Conservation (phyloP, 2,329 filamentous ascomycete genomes). For the Cytospora chrysosperma region DNA sequence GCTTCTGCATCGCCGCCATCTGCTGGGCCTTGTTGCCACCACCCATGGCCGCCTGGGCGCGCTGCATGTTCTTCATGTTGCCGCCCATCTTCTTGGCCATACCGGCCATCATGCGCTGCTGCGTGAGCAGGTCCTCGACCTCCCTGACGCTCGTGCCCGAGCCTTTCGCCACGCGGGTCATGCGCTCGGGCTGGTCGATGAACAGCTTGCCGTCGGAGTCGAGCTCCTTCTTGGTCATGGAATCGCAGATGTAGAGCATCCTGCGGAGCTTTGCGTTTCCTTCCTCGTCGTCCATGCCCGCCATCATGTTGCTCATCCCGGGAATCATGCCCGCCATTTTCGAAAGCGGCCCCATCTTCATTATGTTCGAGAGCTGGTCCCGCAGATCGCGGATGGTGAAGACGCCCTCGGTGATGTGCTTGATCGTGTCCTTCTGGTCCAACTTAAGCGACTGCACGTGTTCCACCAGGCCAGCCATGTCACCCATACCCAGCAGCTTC, state of each 20-base stretch:
- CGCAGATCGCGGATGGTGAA: constrained; percentile 93
- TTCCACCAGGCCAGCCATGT: constrained; percentile 92
- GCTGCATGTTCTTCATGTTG: constrained; percentile 96
- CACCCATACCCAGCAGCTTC: constrained; percentile 94
- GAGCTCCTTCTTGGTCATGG: constrained; percentile 94
- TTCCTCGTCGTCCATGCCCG: constrained; percentile 95
- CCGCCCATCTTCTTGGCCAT: constrained; percentile 99
- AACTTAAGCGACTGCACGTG: constrained; percentile 94
- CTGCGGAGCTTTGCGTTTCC: constrained; percentile 90
- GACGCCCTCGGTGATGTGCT: constrained; percentile 95
- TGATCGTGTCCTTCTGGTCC: constrained; percentile 98
- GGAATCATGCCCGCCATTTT: constrained; percentile 99
- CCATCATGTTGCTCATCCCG: constrained; percentile 89
- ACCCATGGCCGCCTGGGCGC: constrained; percentile 85
- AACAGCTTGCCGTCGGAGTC: constrained; percentile 95
- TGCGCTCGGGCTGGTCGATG: constrained; percentile 84
- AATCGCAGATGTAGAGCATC: constrained; percentile 99
- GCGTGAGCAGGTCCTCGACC: constrained; percentile 94
- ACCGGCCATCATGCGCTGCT: constrained; percentile 97
- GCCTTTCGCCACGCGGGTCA: constrained; percentile 87
- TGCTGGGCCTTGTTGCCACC: constrained; percentile 91
- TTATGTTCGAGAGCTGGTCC: constrained; percentile 95
- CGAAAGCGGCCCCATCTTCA: constrained; percentile 98
- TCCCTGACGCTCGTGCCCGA: constrained; percentile 88
- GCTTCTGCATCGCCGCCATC: constrained; percentile 95